Evolutionary conservation across 1,284 basidiomycete genomes (phyloP).

Genomic region (Leucoagaricus sp.): DNA sequence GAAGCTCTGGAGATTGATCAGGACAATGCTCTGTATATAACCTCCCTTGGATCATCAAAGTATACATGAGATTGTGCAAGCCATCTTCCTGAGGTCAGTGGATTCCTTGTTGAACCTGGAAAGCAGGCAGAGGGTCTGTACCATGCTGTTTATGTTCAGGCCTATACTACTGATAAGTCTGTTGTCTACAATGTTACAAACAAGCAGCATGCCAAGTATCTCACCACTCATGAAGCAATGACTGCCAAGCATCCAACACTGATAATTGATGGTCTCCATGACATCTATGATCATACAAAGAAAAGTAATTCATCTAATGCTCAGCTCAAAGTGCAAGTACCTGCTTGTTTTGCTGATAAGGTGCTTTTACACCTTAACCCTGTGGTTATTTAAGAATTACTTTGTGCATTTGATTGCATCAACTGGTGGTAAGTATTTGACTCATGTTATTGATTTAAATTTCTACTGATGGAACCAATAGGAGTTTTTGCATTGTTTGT

Average conservation of each 20-base stretch:
- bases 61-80: slow-evolving; percentile 12
- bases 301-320: slow-evolving; percentile 18
- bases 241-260: background rate
- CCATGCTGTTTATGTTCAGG: slow-evolving; percentile 12
- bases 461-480: background rate
- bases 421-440: slow-evolving; percentile 10
- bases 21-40: background rate
- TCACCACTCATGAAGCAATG: background rate
- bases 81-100: slow-evolving; percentile 12
- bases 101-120: slow-evolving; percentile 14
- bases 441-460: slow-evolving; percentile 10
- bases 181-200: slow-evolving; percentile 12
- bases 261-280: slow-evolving; percentile 17
- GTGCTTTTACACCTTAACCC: slow-evolving; percentile 17
- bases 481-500: slow-evolving; percentile 18
- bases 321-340: slow-evolving; percentile 26
- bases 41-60: background rate
- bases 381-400: background rate
- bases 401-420: background rate
- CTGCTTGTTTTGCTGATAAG: slow-evolving; percentile 14
- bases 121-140: background rate
- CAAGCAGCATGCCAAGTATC: slow-evolving; percentile 2
- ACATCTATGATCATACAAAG: slow-evolving; percentile 18
- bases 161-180: slow-evolving; percentile 17
- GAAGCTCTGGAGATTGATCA: background rate